Conservation (phyloP, 2,329 filamentous ascomycete genomes). For the Calycina herbarum region DNA sequence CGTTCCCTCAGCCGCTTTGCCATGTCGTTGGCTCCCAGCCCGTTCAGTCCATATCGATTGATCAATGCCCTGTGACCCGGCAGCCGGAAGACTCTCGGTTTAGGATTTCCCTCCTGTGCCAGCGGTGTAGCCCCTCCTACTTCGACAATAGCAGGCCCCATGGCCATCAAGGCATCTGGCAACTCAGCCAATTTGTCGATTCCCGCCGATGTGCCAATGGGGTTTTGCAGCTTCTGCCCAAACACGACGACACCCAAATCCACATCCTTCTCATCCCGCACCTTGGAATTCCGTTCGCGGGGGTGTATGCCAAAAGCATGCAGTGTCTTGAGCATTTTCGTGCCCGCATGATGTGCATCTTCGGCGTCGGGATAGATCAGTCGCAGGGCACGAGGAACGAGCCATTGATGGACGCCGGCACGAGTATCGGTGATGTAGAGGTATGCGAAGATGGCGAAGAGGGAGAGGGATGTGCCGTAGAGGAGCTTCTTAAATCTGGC, state of each 20-base stretch:
- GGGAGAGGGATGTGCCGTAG: conserved; percentile 53
- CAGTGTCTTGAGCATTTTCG: conserved; percentile 67
- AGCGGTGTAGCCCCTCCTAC: conserved; percentile 86
- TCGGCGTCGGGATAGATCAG: conserved; percentile 74
- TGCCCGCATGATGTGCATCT: conserved; percentile 85
- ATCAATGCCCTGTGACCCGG: conserved; percentile 83
- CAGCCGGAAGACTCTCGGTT: conserved; percentile 84
- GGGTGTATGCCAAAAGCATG: conserved; percentile 76
- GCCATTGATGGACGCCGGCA: conserved; percentile 67
- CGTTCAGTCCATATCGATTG: conserved; percentile 96
- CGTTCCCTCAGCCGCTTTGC: conserved; percentile 76
- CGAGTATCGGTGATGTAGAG: conserved; percentile 75
- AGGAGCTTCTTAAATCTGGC: conserved; percentile 50
- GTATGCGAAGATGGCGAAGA: conserved; percentile 52
- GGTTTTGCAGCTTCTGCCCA: conserved; percentile 75
- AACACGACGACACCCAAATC: conserved; percentile 62
- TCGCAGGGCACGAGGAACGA: conserved; percentile 66
- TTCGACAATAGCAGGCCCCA: conserved; percentile 86
- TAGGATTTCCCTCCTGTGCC: conserved; percentile 86
- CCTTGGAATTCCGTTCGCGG: conserved; percentile 61
- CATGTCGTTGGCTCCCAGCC: conserved; percentile 82
- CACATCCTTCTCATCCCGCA: conserved; percentile 33
- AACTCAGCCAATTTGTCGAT: conserved; percentile 94
- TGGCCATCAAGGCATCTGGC: conserved; percentile 77
- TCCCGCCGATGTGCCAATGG: conserved; percentile 91